Percentiles rank a stretch among this genome's conserved stretches.
These are phyloP conservation scores for Trichoderma atroviride DNA, from an alignment of 2,329 filamentous ascomycete species.

Conservation along the genomic window DNA sequence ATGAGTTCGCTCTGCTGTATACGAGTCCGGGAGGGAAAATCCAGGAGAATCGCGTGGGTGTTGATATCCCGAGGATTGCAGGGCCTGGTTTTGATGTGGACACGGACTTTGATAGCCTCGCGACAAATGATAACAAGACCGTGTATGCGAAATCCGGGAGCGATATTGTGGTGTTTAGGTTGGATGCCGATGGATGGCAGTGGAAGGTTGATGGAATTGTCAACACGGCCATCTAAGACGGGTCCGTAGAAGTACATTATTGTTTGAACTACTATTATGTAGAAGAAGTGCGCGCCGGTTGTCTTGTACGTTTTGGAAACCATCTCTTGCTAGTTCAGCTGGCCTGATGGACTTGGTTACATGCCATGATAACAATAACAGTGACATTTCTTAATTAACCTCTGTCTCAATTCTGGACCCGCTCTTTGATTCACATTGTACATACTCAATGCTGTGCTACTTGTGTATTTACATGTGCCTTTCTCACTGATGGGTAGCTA, in stretches of 20 bases:
- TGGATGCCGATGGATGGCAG: slow-evolving; percentile 18
- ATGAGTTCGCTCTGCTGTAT: slow-evolving; percentile 30
- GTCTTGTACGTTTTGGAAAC: neutral
- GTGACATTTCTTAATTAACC: neutral
- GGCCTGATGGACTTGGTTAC: neutral
- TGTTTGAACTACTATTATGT: neutral
- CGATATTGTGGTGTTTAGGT: slow-evolving; percentile 29
- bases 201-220: slow-evolving; percentile 27
- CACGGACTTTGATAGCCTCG: slow-evolving; percentile 24
- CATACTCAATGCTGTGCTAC: neutral
- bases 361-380: neutral
- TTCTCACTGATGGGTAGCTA: neutral
- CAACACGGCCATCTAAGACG: slow-evolving; percentile 13
- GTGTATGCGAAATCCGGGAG: slow-evolving; percentile 30
- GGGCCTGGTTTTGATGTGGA: slow-evolving; percentile 25
- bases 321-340: neutral
- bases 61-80: slow-evolving; percentile 9
- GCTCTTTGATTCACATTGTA: neutral
- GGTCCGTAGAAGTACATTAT: neutral
- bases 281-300: no score
- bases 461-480: neutral
- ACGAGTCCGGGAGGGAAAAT: slow-evolving; percentile 24
- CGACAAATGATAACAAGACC: slow-evolving; percentile 28
- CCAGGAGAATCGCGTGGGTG: slow-evolving; percentile 28
- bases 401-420: neutral